These are phyloP conservation scores for Lipomyces kockii DNA, from an alignment of 805 yeast genomes.

Conservation along the genomic window DNA sequence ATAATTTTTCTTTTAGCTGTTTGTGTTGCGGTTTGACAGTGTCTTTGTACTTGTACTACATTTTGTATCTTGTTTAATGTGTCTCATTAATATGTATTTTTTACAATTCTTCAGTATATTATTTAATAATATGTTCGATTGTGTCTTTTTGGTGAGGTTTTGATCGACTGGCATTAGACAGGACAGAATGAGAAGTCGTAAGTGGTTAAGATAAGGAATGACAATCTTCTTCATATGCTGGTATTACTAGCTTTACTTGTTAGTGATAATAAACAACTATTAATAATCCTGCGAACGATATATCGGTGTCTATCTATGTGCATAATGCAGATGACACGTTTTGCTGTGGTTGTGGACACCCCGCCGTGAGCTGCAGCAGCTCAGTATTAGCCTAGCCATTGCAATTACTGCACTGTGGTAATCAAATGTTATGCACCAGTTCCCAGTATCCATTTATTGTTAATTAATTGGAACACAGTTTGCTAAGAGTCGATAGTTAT, in stretches of 20 bases:
- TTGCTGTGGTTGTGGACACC: not conserved
- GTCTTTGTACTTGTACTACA: constrained; percentile 1
- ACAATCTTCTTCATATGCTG: not conserved
- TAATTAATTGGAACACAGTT: too few relatives aligned
- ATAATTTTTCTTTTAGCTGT: not conserved
- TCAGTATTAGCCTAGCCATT: too few relatives aligned
- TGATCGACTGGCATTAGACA: not conserved
- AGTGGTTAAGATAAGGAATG: not conserved
- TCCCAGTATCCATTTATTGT: too few relatives aligned
- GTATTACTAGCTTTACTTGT: not conserved
- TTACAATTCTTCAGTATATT: not conserved
- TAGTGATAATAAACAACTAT: not conserved
- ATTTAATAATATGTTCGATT: constrained; percentile 1
- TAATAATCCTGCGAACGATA: too few relatives aligned
- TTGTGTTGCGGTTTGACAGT: not conserved
- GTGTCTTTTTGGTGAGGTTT: not conserved
- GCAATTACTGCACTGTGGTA: too few relatives aligned
- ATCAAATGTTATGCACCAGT: too few relatives aligned
- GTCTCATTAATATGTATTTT: not conserved
- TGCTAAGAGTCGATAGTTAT: too few relatives aligned
- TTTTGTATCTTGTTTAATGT: not conserved
- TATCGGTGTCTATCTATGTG: too few relatives aligned
- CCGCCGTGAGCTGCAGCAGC: not conserved
- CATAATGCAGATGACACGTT: too few relatives aligned
- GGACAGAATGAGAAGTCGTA: not conserved